Evolutionary conservation across 2,329 filamentous ascomycete species (phyloP).

Genomic region (Neopestalotiopsis rosae): DNA sequence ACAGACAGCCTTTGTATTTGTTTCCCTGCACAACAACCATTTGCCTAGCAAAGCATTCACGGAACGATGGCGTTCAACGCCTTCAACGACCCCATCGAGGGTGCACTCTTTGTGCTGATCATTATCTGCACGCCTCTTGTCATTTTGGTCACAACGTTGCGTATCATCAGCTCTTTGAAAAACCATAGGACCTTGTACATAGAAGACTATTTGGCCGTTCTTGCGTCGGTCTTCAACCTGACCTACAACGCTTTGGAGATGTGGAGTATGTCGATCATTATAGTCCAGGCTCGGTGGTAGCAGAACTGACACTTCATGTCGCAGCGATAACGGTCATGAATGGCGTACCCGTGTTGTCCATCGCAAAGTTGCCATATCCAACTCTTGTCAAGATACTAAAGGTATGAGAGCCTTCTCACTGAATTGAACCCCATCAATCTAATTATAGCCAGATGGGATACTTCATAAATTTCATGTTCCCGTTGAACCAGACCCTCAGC

Average conservation of each 20-base stretch:
- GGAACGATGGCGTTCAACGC: not conserved
- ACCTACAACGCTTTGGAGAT: not conserved
- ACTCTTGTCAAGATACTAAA: not conserved
- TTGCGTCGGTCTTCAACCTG: not conserved
- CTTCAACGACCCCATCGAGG: not conserved
- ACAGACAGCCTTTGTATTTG: not conserved
- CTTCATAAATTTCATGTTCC: slow-evolving; percentile 4
- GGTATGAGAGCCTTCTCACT: not conserved
- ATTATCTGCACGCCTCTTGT: not conserved
- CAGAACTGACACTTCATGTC: not conserved
- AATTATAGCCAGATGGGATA: not conserved
- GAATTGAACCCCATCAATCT: not conserved
- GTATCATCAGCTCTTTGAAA: not conserved
- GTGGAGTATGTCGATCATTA: not conserved
- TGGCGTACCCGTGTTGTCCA: not conserved
- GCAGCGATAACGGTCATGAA: slow-evolving; percentile 3
- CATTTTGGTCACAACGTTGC: slow-evolving; percentile 3
- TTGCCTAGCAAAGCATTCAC: not conserved
- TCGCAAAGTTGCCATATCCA: not conserved
- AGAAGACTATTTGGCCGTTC: slow-evolving; percentile 6
- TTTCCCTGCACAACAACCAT: not conserved
- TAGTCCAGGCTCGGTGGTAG: not conserved
- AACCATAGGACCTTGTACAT: not conserved
- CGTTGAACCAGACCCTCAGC: slow-evolving; percentile 18
- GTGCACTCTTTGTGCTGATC: slow-evolving; percentile 4